Evolutionary conservation across 2,329 filamentous ascomycete genomes (phyloP).

Genomic region (Apiospora sp.): DNA sequence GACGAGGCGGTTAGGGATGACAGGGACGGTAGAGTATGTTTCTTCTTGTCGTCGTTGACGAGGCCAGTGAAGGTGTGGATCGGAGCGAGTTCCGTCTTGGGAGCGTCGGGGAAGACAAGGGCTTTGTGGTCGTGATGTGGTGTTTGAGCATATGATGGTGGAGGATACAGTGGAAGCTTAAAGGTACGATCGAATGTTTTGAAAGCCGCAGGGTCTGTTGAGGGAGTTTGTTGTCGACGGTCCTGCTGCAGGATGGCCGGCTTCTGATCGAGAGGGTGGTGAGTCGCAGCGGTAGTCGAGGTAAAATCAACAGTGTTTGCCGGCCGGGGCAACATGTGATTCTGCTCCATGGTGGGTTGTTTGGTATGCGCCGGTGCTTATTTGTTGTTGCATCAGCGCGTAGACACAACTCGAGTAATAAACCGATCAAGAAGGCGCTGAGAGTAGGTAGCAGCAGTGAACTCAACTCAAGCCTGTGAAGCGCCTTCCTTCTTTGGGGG

Average conservation of each 20-base stretch:
- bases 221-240: conserved; percentile 35
- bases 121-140: conserved; percentile 39
- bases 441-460: conserved; percentile 11
- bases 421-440: conserved; percentile 6
- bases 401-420: conserved; percentile 15
- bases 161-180: conserved; percentile 46
- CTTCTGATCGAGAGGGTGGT: conserved; percentile 28
- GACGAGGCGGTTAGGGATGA: conserved; percentile 49
- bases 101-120: conserved; percentile 44
- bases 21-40: conserved; percentile 50
- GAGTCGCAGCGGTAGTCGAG: conserved; percentile 30
- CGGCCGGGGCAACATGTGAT: conserved; percentile 54
- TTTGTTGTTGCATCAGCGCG: conserved; percentile 21
- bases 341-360: conserved; percentile 46
- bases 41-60: conserved; percentile 35
- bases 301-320: conserved; percentile 35
- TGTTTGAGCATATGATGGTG: conserved; percentile 47
- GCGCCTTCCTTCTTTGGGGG: conserved; percentile 20
- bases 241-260: conserved; percentile 30
- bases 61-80: conserved; percentile 45
- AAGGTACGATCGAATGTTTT: conserved; percentile 41
- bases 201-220: conserved; percentile 33
- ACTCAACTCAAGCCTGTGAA: conserved; percentile 19
- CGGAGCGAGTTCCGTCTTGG: conserved; percentile 52
- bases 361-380: conserved; percentile 20